phyloP scores from a whole-genome alignment of 768 basidiomycete genomes.

The Podaxis pistillaris region DNA sequence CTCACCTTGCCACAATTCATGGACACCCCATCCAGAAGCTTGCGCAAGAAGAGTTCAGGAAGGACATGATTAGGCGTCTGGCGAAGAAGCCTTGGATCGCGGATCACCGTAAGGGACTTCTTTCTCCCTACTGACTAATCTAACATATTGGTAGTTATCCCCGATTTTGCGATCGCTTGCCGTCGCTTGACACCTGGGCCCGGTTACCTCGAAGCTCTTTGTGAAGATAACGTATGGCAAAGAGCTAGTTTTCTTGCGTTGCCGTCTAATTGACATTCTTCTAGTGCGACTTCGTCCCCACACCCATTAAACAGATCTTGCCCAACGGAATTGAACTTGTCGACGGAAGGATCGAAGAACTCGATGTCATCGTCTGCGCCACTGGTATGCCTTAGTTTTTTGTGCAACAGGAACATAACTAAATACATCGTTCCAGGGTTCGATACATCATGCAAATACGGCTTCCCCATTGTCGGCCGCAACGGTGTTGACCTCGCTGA shows the following conservation, averaged over 20 bases:
- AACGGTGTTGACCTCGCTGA: conserved; percentile 49
- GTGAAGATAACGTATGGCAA: conserved; percentile 52
- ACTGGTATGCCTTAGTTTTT: conserved; percentile 40
- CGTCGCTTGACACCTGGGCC: conserved; percentile 67
- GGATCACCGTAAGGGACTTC: conserved; percentile 40
- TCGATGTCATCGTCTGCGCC: conserved; percentile 63
- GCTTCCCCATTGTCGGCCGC: conserved; percentile 54
- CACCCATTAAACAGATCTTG: conserved; percentile 49
- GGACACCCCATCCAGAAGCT: conserved; percentile 36
- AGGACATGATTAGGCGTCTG: conserved; percentile 48
- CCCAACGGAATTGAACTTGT: conserved; percentile 53
- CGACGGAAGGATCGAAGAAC: conserved; percentile 52
- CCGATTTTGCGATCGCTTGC: conserved; percentile 57
- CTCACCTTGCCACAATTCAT: conserved; percentile 39
- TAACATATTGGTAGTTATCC: conserved; percentile 41
- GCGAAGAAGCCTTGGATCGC: conserved; percentile 61
- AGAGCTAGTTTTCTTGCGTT: background rate
- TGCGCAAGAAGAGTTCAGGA: conserved; percentile 35
- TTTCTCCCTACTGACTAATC: background rate
- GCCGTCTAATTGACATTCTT: background rate
- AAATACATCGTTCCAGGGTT: conserved; percentile 37
- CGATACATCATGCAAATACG: conserved; percentile 46
- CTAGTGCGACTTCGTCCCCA: conserved; percentile 53
- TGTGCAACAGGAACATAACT: background rate
- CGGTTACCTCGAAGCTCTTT: conserved; percentile 65